These are phyloP conservation scores for Dryas integrifolia DNA, from an alignment of 331 rosid genomes.

Conservation along the genomic window DNA sequence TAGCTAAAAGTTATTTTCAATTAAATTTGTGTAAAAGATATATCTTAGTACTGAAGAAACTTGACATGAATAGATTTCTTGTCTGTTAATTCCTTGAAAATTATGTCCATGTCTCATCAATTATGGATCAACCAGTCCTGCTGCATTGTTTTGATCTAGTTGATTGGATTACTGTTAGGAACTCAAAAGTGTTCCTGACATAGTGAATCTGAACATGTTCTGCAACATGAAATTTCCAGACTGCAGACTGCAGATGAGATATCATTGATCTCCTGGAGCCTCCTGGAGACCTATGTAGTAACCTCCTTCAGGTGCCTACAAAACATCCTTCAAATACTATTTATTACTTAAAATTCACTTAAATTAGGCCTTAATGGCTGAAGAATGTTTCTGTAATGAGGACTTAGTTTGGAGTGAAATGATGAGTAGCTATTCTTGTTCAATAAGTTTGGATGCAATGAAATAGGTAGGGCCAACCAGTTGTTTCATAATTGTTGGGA, in stretches of 20 bases:
- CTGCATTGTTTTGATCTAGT: constrained; percentile 10
- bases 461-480: constrained; percentile 11
- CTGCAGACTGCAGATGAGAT: constrained; percentile 26
- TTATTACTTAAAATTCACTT: neutral
- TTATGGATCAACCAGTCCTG: constrained; percentile 13
- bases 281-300: constrained; percentile 23
- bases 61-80: constrained; percentile 6
- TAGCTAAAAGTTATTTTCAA: neutral
- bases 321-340: constrained; percentile 4
- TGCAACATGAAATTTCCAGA: constrained; percentile 20
- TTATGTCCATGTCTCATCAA: neutral
- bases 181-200: constrained; percentile 22
- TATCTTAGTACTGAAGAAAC: constrained; percentile 8
- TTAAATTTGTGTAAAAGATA: neutral
- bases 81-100: neutral
- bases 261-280: constrained; percentile 26
- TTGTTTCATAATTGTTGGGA: neutral
- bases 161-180: constrained; percentile 22
- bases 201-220: constrained; percentile 21
- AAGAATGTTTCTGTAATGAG: constrained; percentile 12
- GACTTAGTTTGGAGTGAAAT: constrained; percentile 19
- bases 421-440: constrained; percentile 8
- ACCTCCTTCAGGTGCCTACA: constrained; percentile 26
- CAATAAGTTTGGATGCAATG: constrained; percentile 7
- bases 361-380: constrained; percentile 13